Conservation (phyloP, 2,329 filamentous ascomycete genomes). For the Venturia asperata region DNA sequence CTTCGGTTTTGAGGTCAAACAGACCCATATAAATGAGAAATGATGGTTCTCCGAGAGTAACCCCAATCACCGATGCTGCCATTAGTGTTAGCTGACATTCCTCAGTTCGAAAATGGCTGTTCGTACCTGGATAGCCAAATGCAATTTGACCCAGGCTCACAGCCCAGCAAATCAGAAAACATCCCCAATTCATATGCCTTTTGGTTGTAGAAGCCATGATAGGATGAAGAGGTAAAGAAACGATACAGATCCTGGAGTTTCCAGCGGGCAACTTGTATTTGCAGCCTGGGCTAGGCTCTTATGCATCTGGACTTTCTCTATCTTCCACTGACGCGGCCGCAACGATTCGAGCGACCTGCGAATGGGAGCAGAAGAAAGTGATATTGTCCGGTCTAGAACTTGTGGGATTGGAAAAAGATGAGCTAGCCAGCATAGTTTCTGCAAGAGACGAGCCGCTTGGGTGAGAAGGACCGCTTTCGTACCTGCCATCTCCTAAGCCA, state of each 20-base stretch:
- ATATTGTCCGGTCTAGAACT: not conserved
- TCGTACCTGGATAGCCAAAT: constrained; percentile 23
- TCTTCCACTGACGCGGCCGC: not conserved
- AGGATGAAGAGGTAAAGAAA: not conserved
- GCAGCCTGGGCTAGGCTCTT: not conserved
- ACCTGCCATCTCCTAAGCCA: no score
- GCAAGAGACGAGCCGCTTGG: not conserved
- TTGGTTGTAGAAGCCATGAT: constrained; percentile 5
- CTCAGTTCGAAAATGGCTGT: not conserved
- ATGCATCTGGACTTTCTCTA: not conserved
- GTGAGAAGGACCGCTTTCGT: not conserved
- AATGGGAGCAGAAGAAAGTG: not conserved
- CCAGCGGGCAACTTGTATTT: not conserved
- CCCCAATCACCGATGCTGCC: constrained; percentile 24
- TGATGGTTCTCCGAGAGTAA: constrained; percentile 24
- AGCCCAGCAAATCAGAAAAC: constrained; percentile 24
- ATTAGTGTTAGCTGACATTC: not conserved
- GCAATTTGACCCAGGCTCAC: constrained; percentile 25
- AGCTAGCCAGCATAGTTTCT: not conserved
- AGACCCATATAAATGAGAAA: constrained; percentile 25
- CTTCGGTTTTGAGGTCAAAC: constrained; percentile 22
- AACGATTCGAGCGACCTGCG: not conserved
- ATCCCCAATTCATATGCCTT: constrained; percentile 21
- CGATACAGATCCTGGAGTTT: not conserved
- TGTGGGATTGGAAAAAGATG: not conserved